These are phyloP conservation scores for Dioscorea alata DNA, from an alignment of 106 monocot genomes.

Conservation along the genomic window DNA sequence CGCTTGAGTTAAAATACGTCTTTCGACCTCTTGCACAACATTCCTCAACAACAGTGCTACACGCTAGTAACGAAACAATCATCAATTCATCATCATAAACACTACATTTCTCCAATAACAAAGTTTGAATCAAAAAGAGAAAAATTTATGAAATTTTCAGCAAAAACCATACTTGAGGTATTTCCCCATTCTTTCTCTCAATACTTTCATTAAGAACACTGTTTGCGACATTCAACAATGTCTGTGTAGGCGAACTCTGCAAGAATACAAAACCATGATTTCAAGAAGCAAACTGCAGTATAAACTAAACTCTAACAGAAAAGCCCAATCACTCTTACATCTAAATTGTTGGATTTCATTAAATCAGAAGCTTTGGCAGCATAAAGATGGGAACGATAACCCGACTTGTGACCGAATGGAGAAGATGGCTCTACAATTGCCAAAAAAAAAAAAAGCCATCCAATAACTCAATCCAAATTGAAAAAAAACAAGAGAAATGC, in stretches of 20 bases:
- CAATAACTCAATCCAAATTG: neutral
- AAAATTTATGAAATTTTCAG: no score
- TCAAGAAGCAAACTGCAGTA: neutral
- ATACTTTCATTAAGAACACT: conserved; percentile 72
- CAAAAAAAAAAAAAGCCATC: no score
- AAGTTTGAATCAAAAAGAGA: neutral
- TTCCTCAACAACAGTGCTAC: conserved; percentile 59
- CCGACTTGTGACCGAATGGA: conserved; percentile 19
- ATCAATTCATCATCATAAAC: neutral
- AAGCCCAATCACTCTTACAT: conserved; percentile 20
- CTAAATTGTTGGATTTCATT: conserved; percentile 35
- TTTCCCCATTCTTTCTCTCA: conserved; percentile 64
- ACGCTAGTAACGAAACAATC: conserved; percentile 28
- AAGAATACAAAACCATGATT: neutral
- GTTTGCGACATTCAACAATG: conserved; percentile 49
- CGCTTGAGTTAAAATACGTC: conserved; percentile 70
- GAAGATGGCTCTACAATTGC: conserved; percentile 9
- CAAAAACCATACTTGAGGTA: conserved; percentile 65
- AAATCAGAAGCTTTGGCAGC: conserved; percentile 45
- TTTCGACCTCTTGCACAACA: conserved; percentile 73
- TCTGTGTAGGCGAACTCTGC: conserved; percentile 69
- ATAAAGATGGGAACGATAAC: conserved; percentile 34
- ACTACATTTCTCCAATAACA: neutral
- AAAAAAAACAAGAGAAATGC: neutral
- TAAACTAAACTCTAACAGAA: neutral